These are phyloP conservation scores for Silene noctiflora DNA, from an alignment of 179 eudicot species.

Conservation along the genomic window DNA sequence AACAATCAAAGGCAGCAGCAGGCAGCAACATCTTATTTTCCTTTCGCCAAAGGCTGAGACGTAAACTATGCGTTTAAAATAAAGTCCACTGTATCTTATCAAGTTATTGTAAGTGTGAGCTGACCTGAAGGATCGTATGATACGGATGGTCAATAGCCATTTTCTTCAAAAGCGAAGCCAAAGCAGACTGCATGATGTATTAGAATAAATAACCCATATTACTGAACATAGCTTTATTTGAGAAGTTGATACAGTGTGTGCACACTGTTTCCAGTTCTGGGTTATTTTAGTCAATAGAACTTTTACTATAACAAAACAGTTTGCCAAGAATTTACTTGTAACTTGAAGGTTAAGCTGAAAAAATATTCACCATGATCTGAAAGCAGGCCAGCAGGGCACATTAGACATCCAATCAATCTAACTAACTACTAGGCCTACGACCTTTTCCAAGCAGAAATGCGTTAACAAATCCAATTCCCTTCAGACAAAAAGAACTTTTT, in stretches of 20 bases:
- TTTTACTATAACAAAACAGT: too few relatives aligned
- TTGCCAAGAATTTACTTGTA: background rate
- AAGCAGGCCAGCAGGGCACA: background rate
- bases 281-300: background rate
- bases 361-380: background rate
- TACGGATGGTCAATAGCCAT: constrained; percentile 97
- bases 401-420: background rate
- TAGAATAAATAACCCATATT: constrained; percentile 15
- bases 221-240: background rate
- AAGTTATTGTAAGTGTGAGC: background rate
- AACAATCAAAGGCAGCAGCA: background rate
- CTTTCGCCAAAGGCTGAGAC: background rate
- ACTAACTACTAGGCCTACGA: constrained; percentile 4
- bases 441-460: background rate
- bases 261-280: constrained; percentile 1
- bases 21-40: background rate
- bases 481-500: background rate
- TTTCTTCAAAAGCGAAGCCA: constrained; percentile 89
- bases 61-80: background rate
- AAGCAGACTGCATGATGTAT: constrained; percentile 70
- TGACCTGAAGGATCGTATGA: constrained; percentile 93
- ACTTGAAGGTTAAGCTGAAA: constrained; percentile 1
- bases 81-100: background rate
- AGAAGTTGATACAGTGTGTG: background rate
- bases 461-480: background rate